Percentiles rank a stretch among this genome's conserved stretches.
Evolutionary conservation across 805 yeast genomes (phyloP).

Genomic region (Candida methanosorbosa): DNA sequence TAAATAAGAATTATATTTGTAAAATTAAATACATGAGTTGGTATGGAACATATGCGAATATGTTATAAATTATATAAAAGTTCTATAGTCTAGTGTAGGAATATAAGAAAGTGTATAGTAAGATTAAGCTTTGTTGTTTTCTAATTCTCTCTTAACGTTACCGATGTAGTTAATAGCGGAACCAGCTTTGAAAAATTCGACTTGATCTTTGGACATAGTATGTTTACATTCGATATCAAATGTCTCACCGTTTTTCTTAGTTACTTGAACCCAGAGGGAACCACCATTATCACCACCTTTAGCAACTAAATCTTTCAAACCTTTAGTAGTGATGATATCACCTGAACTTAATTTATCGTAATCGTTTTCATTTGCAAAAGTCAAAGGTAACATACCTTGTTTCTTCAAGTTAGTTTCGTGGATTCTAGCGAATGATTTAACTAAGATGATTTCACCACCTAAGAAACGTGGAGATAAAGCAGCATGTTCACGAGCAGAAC

Average conservation of each 20-base stretch:
- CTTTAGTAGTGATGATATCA: conserved; percentile 69
- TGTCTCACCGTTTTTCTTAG: conserved; percentile 62
- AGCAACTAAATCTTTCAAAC: conserved; percentile 65
- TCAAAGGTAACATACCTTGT: conserved; percentile 94
- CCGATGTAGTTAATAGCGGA: conserved; percentile 87
- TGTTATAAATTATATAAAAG: no score
- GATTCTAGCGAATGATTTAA: conserved; percentile 94
- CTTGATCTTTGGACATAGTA: conserved; percentile 95
- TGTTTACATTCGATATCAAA: conserved; percentile 75
- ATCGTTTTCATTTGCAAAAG: conserved; percentile 84
- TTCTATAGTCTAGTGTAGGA: not conserved
- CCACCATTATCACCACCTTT: conserved; percentile 90
- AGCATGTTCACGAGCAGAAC: conserved; percentile 98
- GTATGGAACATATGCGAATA: not conserved
- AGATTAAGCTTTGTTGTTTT: not conserved
- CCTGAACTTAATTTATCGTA: conserved; percentile 75
- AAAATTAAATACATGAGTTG: no score
- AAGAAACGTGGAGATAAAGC: conserved; percentile 92
- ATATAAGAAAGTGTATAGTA: not conserved
- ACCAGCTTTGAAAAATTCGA: conserved; percentile 94
- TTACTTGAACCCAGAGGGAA: conserved; percentile 56
- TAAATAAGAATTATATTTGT: no score
- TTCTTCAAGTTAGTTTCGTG: conserved; percentile 97
- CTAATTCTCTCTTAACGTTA: conserved; percentile 16
- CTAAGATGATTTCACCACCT: conserved; percentile 83